A percentile compares a stretch with the other conserved stretches of the same genome.
Evolutionary conservation across 2,329 filamentous ascomycete species (phyloP).

Genomic region (Neofusicoccum parvum): DNA sequence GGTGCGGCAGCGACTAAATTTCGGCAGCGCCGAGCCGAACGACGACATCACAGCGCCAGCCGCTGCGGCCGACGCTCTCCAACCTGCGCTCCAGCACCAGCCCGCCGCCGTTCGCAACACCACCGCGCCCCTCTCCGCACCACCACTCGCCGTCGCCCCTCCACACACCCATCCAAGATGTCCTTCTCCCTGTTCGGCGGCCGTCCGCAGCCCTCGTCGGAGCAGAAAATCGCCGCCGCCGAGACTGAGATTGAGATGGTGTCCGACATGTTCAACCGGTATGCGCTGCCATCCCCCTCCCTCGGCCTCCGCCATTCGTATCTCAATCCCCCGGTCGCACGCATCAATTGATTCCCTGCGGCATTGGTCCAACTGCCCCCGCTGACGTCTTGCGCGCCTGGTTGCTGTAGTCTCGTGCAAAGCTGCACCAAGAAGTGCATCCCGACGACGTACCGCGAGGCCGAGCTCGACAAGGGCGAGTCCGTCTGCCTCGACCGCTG

Average conservation of each 20-base stretch:
- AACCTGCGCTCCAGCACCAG: conserved; percentile 4
- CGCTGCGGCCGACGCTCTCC: neutral
- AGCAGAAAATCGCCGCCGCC: conserved; percentile 94
- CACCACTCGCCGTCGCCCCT: neutral
- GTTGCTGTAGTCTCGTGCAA: conserved; percentile 68
- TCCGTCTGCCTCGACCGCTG: conserved; percentile 97
- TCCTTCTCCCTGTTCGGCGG: conserved; percentile 47
- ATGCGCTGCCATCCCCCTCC: conserved; percentile 29
- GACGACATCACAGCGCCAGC: conserved; percentile 19
- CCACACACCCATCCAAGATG: conserved; percentile 12
- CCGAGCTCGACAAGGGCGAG: conserved; percentile 98
- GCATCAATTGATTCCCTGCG: neutral
- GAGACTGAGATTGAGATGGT: conserved; percentile 98
- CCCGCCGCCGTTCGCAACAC: neutral
- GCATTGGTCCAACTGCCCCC: no score
- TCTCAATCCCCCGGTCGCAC: neutral
- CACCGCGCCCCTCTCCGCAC: neutral
- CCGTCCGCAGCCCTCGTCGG: conserved; percentile 83
- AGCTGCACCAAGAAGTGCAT: conserved; percentile 95
- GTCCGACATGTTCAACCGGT: conserved; percentile 98
- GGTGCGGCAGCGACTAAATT: neutral
- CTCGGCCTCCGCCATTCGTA: neutral
- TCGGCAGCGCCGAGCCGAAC: neutral
- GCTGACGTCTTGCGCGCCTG: neutral
- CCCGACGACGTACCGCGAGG: conserved; percentile 88